Conservation (phyloP, 2,329 filamentous ascomycete species). For the Verticillium isaacii region DNA sequence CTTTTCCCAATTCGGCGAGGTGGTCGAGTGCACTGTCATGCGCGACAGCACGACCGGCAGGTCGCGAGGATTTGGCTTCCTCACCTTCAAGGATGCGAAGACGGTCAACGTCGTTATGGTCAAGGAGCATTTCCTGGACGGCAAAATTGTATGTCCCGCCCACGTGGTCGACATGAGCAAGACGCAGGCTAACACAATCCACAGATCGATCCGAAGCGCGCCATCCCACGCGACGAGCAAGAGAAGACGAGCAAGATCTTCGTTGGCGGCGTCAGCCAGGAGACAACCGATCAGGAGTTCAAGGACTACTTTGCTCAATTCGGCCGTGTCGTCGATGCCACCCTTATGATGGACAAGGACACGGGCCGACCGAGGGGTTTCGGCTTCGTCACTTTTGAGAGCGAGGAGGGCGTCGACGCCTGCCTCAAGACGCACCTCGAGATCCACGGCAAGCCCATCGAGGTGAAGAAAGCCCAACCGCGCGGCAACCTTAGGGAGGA, state of each 20-base stretch:
- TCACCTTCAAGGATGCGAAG: constrained; percentile 96
- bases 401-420: constrained; percentile 87
- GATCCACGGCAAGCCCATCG: constrained; percentile 93
- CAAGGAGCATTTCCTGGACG: constrained; percentile 96
- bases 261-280: constrained; percentile 94
- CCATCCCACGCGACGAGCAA: constrained; percentile 95
- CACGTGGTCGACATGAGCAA: not conserved
- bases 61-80: constrained; percentile 92
- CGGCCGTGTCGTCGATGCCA: constrained; percentile 92
- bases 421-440: constrained; percentile 81
- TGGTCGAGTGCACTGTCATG: constrained; percentile 99
- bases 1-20: constrained; percentile 96
- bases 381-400: constrained; percentile 97
- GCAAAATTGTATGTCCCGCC: constrained; percentile 77
- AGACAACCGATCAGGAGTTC: constrained; percentile 94
- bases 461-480: constrained; percentile 97
- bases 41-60: constrained; percentile 89
- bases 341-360: constrained; percentile 99
- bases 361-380: constrained; percentile 95
- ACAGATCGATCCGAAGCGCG: constrained; percentile 95
- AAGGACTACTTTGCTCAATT: constrained; percentile 96
- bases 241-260: constrained; percentile 99
- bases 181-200: constrained; percentile 14
- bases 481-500: constrained; percentile 91
- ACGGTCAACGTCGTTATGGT: constrained; percentile 99